These are phyloP conservation scores for Carex parvula DNA, from an alignment of 176 grass and related monocot species.

Conservation along the genomic window DNA sequence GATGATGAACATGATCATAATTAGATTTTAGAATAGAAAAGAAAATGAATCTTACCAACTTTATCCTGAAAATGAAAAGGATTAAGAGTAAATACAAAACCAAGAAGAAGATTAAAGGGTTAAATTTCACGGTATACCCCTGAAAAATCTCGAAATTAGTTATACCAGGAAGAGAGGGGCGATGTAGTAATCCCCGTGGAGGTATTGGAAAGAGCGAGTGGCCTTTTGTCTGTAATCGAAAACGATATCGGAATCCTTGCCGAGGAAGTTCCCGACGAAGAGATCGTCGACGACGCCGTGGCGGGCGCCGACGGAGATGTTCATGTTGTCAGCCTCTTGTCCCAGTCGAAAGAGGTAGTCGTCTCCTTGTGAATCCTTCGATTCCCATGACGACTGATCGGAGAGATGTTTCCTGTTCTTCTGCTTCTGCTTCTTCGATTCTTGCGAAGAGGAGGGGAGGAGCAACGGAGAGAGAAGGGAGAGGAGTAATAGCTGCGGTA, in stretches of 20 bases:
- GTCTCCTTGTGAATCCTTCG: constrained; percentile 48
- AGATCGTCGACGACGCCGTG: constrained; percentile 68
- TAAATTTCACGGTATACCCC: too few species aligned
- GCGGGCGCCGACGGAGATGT: constrained; percentile 70
- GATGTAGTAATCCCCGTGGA: constrained; percentile 89
- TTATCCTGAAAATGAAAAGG: constrained; percentile 59
- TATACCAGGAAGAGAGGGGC: constrained; percentile 70
- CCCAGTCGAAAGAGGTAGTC: constrained; percentile 89
- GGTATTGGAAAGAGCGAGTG: constrained; percentile 80
- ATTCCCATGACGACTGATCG: constrained; percentile 77
- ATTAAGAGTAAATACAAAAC: background rate
- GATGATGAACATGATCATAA: background rate
- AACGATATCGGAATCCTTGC: constrained; percentile 85
- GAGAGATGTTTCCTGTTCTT: constrained; percentile 18
- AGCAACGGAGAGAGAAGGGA: background rate
- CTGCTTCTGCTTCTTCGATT: too few species aligned
- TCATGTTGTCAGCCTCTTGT: constrained; percentile 87
- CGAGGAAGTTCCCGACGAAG: constrained; percentile 83
- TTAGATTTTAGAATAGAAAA: background rate
- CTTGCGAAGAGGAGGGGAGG: constrained; percentile 9
- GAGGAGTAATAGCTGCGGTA: too few species aligned
- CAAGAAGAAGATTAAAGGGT: too few species aligned
- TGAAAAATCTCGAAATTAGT: too few species aligned
- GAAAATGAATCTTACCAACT: constrained; percentile 63
- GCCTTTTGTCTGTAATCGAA: constrained; percentile 94